phyloP scores from a whole-genome alignment of 2,329 filamentous ascomycete species.

The Sporothrix pallida region DNA sequence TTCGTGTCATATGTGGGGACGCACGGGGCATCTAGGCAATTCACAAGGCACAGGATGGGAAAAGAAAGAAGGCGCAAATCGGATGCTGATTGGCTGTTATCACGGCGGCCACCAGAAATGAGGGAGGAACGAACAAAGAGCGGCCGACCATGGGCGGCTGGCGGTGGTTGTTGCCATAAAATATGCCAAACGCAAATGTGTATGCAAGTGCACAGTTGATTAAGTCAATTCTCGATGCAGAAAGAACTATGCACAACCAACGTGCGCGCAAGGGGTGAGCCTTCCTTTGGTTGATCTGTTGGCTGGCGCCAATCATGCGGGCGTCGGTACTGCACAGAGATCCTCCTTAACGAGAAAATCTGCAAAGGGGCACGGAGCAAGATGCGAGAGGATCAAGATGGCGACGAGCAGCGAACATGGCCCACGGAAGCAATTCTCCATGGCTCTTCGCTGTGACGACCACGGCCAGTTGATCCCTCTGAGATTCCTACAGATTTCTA shows the following conservation, averaged over 20 bases:
- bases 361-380: constrained; percentile 8
- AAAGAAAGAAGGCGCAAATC: not conserved
- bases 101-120: not conserved
- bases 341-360: constrained; percentile 4
- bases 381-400: not conserved
- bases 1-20: constrained; percentile 13
- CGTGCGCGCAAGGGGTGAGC: not conserved
- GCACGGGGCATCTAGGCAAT: constrained; percentile 11
- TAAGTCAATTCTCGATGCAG: not conserved
- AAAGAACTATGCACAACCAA: not conserved
- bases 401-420: not conserved
- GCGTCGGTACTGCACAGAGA: not conserved
- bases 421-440: not conserved
- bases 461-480: not conserved
- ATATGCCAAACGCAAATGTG: no score
- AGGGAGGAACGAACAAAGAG: constrained; percentile 22
- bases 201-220: no score
- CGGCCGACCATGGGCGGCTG: constrained; percentile 22
- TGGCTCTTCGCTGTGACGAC: not conserved
- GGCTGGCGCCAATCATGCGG: not conserved
- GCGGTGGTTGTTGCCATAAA: constrained; percentile 22
- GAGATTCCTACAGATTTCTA: not conserved
- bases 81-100: constrained; percentile 4
- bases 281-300: constrained; percentile 1
- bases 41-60: constrained; percentile 13